Conservation (phyloP, 352 stramenopile species). For the Globisporangium echinulatum region DNA sequence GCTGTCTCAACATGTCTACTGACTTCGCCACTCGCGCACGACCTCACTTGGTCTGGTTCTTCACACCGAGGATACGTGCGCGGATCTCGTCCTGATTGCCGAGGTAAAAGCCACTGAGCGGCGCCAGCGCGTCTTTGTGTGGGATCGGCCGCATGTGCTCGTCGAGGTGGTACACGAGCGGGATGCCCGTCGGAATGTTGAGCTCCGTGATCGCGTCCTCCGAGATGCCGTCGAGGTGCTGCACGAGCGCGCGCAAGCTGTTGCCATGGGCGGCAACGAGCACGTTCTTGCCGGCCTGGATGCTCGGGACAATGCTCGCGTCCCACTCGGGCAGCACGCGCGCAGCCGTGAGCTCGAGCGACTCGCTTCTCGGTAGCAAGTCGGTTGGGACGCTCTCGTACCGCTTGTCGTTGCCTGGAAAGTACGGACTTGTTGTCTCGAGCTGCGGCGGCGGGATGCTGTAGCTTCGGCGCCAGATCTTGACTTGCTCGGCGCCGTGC, state of each 20-base stretch:
- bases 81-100: constrained; percentile 97
- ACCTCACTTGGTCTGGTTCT: constrained; percentile 94
- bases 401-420: constrained; percentile 87
- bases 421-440: constrained; percentile 88
- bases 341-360: constrained; percentile 90
- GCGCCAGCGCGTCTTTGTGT: constrained; percentile 80
- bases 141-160: constrained; percentile 81
- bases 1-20: too few species aligned
- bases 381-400: constrained; percentile 84
- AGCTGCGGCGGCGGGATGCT: constrained; percentile 95
- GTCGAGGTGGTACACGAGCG: constrained; percentile 86
- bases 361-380: constrained; percentile 90
- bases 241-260: constrained; percentile 89
- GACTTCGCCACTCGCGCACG: background rate
- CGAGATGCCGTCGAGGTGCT: constrained; percentile 92
- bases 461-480: constrained; percentile 96
- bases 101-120: constrained; percentile 73
- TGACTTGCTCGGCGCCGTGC: constrained; percentile 93
- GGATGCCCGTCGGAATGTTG: constrained; percentile 90
- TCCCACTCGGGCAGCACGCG: constrained; percentile 91
- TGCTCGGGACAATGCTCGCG: constrained; percentile 86
- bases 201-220: constrained; percentile 92
- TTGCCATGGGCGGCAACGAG: constrained; percentile 95
- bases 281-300: constrained; percentile 92
- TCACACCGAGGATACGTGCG: constrained; percentile 94